phyloP scores from a whole-genome alignment of 495 filamentous ascomycete species.

The Trichoderma reesei region DNA sequence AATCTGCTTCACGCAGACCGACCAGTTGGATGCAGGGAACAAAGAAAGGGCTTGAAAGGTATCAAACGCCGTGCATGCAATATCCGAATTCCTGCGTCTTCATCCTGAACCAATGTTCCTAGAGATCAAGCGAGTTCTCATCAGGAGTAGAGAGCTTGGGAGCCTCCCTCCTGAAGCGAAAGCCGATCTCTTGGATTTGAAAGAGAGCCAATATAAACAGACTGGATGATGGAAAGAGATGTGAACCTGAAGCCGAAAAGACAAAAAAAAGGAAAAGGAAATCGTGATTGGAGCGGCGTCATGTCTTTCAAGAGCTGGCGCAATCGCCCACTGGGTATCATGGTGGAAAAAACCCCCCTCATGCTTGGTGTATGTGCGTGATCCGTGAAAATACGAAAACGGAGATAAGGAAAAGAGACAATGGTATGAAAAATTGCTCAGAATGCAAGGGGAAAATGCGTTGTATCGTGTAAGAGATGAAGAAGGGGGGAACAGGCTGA shows the following conservation, averaged over 20 bases:
- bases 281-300: background rate
- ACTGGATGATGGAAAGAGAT: too few relatives aligned
- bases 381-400: background rate
- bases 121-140: background rate
- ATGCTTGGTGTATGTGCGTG: constrained; percentile 3
- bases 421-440: background rate
- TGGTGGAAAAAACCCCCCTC: background rate
- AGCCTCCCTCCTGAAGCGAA: background rate
- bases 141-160: background rate
- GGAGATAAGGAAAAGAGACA: background rate
- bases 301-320: background rate
- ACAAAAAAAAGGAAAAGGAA: background rate
- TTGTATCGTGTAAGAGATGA: background rate
- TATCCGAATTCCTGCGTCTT: background rate
- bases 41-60: background rate
- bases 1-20: background rate
- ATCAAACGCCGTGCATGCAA: constrained; percentile 7
- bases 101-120: background rate
- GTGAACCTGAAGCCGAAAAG: background rate
- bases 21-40: constrained; percentile 1
- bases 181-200: background rate
- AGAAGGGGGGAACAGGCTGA: background rate
- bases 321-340: constrained; percentile 3
- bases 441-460: background rate
- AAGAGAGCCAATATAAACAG: background rate